Evolutionary conservation across 108 stramenopile species (phyloP).

Genomic region (Fistulifera pelliculosa): DNA sequence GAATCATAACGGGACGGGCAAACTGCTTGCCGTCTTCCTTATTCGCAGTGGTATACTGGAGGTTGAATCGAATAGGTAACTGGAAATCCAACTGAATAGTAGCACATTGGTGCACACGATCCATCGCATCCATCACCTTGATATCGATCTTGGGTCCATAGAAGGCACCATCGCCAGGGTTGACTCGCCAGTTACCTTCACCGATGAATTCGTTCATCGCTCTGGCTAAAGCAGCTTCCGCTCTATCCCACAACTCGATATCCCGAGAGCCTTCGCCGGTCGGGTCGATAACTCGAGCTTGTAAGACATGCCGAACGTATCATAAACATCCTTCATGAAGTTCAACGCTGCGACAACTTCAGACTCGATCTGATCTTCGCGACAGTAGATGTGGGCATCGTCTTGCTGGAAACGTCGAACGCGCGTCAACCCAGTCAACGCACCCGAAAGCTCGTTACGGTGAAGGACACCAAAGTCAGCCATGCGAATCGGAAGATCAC

Average conservation of each 20-base stretch:
- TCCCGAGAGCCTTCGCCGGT: slow-evolving; percentile 99
- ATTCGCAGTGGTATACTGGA: slow-evolving; percentile 81
- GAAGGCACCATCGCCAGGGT: slow-evolving; percentile 99
- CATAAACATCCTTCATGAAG: slow-evolving; percentile 97
- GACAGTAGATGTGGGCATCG: slow-evolving; percentile 97
- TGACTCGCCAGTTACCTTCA: slow-evolving; percentile 90
- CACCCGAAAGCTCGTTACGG: slow-evolving; percentile 94
- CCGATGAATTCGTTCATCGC: slow-evolving; percentile 94
- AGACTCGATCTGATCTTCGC: slow-evolving; percentile 92
- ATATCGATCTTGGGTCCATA: slow-evolving; percentile 99
- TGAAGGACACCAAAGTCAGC: slow-evolving; percentile 99
- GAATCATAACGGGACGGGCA: slow-evolving; percentile 96
- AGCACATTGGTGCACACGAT: slow-evolving; percentile 98
- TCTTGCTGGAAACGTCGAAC: slow-evolving; percentile 99
- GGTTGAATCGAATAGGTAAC: slow-evolving; percentile 96
- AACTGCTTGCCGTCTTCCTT: slow-evolving; percentile 81
- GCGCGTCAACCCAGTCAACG: slow-evolving; percentile 96
- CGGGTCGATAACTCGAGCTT: slow-evolving; percentile 96
- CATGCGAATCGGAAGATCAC: slow-evolving; percentile 94
- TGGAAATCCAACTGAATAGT: slow-evolving; percentile 99
- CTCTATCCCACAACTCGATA: slow-evolving; percentile 87
- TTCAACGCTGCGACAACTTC: slow-evolving; percentile 92
- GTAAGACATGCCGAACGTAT: slow-evolving; percentile 97
- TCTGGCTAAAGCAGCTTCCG: slow-evolving; percentile 81
- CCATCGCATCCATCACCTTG: slow-evolving; percentile 99